Conservation (phyloP, 148 eudicot genomes). For the Chenopodium formosanum region DNA sequence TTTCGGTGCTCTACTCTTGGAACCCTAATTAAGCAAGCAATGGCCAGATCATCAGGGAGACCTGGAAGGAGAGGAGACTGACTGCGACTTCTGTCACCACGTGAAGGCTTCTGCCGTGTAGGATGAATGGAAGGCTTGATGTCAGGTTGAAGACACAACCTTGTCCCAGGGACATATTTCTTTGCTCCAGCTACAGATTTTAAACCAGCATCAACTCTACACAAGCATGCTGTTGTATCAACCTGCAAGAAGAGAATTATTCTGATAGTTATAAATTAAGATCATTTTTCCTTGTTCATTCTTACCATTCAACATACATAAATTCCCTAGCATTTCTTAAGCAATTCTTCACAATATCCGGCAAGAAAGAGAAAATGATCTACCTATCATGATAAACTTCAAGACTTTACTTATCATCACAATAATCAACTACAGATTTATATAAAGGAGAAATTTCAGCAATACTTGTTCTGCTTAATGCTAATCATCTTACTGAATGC, state of each 20-base stretch:
- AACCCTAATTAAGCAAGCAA: conserved; percentile 87
- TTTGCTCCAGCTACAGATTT: conserved; percentile 82
- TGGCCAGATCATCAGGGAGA: conserved; percentile 91
- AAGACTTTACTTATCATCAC: background rate
- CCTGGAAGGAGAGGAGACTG: conserved; percentile 84
- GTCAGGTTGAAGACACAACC: conserved; percentile 72
- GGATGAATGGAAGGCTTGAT: conserved; percentile 81
- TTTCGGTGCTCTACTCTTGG: conserved; percentile 71
- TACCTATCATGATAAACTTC: background rate
- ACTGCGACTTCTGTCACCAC: conserved; percentile 59
- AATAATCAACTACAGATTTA: background rate
- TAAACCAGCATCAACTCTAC: conserved; percentile 82
- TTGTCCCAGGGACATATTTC: conserved; percentile 77
- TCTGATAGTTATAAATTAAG: background rate
- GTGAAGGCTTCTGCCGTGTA: conserved; percentile 64
- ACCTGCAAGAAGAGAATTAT: conserved; percentile 50
- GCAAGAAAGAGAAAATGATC: background rate
- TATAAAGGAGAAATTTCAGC: background rate
- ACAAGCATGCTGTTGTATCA: conserved; percentile 81
- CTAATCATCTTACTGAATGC: background rate
- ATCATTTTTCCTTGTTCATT: background rate
- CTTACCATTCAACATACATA: background rate
- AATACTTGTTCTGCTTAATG: background rate
- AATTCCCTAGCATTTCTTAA: background rate
- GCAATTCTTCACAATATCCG: background rate